Evolutionary conservation across 768 basidiomycete genomes (phyloP).

Genomic region (Lentinus brumalis): DNA sequence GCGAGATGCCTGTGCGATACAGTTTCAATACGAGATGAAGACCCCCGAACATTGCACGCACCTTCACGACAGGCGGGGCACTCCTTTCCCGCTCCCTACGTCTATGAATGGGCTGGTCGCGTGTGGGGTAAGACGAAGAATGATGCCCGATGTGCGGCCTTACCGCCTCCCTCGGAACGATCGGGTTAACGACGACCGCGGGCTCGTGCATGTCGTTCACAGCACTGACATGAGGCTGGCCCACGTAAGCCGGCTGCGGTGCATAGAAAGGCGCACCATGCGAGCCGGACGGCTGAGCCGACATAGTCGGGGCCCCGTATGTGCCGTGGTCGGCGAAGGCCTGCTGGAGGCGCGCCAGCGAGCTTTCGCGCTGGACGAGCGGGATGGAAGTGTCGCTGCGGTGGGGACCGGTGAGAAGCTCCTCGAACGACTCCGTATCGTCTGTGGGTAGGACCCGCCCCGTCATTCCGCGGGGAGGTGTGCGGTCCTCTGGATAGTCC

Average conservation of each 20-base stretch:
- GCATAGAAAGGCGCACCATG: slow-evolving; percentile 22
- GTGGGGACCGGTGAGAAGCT: slow-evolving; percentile 13
- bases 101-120: slow-evolving; percentile 1
- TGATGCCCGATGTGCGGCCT: slow-evolving; percentile 24
- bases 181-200: slow-evolving; percentile 20
- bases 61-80: slow-evolving; percentile 9
- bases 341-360: slow-evolving; percentile 27
- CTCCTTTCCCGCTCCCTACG: slow-evolving; percentile 15
- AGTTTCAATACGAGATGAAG: too few relatives aligned
- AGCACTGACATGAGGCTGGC: slow-evolving; percentile 11
- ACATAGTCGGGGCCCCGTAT: slow-evolving; percentile 15
- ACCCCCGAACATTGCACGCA: neutral
- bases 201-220: slow-evolving; percentile 23
- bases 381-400: slow-evolving; percentile 24
- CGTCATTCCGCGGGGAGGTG: neutral
- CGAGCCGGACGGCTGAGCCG: slow-evolving; percentile 22
- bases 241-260: slow-evolving; percentile 12
- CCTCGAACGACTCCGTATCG: slow-evolving; percentile 21
- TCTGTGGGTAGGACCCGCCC: slow-evolving; percentile 3
- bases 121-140: slow-evolving; percentile 12
- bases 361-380: slow-evolving; percentile 32
- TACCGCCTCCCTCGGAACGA: slow-evolving; percentile 14
- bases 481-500: slow-evolving; percentile 18
- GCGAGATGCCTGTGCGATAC: neutral
- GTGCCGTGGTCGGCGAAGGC: slow-evolving; percentile 29